A percentile compares a stretch with the other conserved stretches of the same genome.
Conservation (phyloP, 2,329 filamentous ascomycete species). For the Colletotrichum kahawae region DNA sequence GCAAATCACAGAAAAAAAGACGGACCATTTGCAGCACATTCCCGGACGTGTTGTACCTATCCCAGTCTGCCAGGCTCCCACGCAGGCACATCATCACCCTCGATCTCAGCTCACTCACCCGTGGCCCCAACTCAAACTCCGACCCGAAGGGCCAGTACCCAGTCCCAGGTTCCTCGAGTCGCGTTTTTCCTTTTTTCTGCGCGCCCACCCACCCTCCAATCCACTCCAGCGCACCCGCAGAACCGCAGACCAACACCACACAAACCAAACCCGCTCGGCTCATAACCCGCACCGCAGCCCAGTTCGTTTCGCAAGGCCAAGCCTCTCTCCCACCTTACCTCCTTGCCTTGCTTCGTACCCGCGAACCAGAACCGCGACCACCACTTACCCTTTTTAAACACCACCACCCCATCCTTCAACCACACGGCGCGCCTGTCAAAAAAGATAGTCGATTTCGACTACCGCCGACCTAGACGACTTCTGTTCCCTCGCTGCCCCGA, state of each 20-base stretch:
- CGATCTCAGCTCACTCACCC: not conserved
- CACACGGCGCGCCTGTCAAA: conserved; percentile 15
- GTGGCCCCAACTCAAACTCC: not conserved
- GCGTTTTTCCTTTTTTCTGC: conserved; percentile 17
- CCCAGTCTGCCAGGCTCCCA: not conserved
- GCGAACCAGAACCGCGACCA: not conserved
- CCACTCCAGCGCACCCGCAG: conserved; percentile 2
- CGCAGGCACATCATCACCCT: not conserved
- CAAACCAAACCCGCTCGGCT: conserved; percentile 12
- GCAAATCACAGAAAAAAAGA: not conserved
- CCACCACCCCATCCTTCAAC: not conserved
- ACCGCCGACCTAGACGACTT: conserved; percentile 6
- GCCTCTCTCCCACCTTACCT: not conserved
- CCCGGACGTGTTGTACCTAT: not conserved
- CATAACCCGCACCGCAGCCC: conserved; percentile 9
- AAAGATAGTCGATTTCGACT: conserved; percentile 10
- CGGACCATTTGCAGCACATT: not conserved
- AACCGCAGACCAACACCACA: not conserved
- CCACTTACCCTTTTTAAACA: not conserved
- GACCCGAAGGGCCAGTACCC: not conserved
- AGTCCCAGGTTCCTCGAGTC: conserved; percentile 12
- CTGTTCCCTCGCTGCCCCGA: conserved; percentile 2
- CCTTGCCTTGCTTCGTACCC: not conserved
- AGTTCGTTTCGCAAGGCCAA: conserved; percentile 12
- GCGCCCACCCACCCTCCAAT: not conserved